phyloP scores from a whole-genome alignment of 176 grass and related monocot species.

The Dendrocalamus sinicus region DNA sequence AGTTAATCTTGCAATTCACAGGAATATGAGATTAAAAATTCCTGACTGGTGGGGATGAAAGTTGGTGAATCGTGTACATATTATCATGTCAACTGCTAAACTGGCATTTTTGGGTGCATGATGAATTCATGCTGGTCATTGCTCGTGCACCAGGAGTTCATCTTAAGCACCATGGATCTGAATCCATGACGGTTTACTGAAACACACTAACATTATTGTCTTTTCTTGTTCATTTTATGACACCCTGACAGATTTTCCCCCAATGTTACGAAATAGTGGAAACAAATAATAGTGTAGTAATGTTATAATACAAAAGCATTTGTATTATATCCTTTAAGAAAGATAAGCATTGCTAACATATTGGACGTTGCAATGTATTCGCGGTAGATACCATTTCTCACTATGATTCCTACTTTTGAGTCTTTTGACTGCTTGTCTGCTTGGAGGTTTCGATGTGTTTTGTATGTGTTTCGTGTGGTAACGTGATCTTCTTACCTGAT shows the following conservation, averaged over 20 bases:
- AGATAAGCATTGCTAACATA: background rate
- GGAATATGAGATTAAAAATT: constrained; percentile 80
- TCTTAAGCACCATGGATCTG: constrained; percentile 15
- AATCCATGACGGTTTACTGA: constrained; percentile 21
- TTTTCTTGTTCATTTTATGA: constrained; percentile 13
- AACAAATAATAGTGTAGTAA: constrained; percentile 22
- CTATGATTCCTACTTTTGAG: background rate
- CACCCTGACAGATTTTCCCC: background rate
- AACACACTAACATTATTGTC: constrained; percentile 2
- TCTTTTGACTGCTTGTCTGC: background rate
- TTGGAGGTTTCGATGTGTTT: background rate
- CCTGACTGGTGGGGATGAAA: constrained; percentile 82
- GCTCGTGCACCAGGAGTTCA: constrained; percentile 23
- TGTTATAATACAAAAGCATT: constrained; percentile 38
- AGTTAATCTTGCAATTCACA: constrained; percentile 71
- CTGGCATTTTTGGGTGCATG: background rate
- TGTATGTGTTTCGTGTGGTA: background rate
- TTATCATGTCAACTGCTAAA: background rate
- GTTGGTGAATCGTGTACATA: constrained; percentile 35
- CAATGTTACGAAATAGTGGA: constrained; percentile 19
- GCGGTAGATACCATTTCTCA: constrained; percentile 20
- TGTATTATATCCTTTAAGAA: constrained; percentile 29
- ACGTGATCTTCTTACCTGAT: background rate
- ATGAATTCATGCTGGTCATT: constrained; percentile 2
- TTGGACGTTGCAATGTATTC: constrained; percentile 30